Percentiles rank a stretch among this genome's conserved stretches.
Evolutionary conservation across 1,284 basidiomycete genomes (phyloP).

Genomic region (Mycena sp.): DNA sequence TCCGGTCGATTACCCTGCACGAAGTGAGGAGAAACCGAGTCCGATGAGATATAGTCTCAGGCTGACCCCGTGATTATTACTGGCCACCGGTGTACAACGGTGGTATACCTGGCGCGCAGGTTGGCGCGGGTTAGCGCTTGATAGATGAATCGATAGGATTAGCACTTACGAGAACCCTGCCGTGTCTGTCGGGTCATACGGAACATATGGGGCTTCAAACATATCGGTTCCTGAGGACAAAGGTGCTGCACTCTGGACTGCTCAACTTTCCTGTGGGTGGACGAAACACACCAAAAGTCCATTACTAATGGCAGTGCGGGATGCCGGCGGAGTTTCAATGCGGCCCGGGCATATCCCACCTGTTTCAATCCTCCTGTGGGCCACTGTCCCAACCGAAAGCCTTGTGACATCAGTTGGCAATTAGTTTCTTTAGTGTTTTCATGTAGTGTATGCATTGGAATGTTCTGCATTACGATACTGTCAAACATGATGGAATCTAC

Average conservation of each 20-base stretch:
- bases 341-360: no score
- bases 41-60: conserved; percentile 70
- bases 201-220: conserved; percentile 63
- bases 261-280: not conserved
- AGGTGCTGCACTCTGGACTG: not conserved
- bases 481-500: no score
- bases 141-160: conserved; percentile 17
- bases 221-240: not conserved
- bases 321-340: no score
- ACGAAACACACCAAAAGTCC: not conserved
- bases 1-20: conserved; percentile 41
- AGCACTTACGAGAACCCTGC: conserved; percentile 67
- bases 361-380: no score
- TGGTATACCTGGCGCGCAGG: conserved; percentile 59
- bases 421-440: no score
- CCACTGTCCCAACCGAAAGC: no score
- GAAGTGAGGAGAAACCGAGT: conserved; percentile 50
- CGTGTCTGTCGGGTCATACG: conserved; percentile 75
- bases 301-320: no score
- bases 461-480: no score
- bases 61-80: conserved; percentile 86
- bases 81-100: conserved; percentile 85
- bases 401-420: no score
- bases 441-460: no score
- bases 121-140: conserved; percentile 1